Evolutionary conservation across 164 flowering plant genomes (phyloP).

Genomic region (Cinnamomum micranthum): DNA sequence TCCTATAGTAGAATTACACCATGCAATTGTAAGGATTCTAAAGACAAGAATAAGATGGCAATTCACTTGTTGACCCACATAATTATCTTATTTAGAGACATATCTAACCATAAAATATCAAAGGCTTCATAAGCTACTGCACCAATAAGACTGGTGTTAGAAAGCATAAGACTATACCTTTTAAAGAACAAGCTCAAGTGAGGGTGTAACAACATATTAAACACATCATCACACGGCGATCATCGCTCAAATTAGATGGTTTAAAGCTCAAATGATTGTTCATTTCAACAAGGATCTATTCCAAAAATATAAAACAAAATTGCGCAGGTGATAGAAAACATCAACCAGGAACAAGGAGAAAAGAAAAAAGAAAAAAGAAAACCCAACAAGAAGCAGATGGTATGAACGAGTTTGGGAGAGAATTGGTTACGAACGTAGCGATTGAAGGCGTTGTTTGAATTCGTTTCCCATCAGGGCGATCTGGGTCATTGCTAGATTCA

Average conservation of each 20-base stretch:
- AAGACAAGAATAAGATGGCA: no score
- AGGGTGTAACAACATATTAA: neutral
- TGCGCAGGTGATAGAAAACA: neutral
- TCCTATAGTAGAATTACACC: no score
- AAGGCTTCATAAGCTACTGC: neutral
- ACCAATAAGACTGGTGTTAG: neutral
- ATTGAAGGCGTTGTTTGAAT: slow-evolving; percentile 42
- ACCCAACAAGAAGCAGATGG: neutral
- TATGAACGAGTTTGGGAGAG: neutral
- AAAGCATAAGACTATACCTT: neutral
- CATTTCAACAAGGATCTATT: neutral
- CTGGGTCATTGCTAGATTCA: slow-evolving; percentile 27
- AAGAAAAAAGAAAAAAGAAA: neutral
- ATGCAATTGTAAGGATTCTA: no score
- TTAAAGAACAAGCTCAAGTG: neutral
- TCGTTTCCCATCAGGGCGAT: slow-evolving; percentile 33
- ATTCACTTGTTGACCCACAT: no score
- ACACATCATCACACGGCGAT: neutral
- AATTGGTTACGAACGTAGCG: slow-evolving; percentile 49
- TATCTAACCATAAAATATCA: neutral
- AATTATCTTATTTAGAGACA: no score
- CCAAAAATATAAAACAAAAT: no score
- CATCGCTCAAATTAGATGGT: neutral
- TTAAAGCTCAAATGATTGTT: neutral
- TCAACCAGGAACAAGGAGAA: neutral